Conservation (phyloP, 345 rosid genomes). For the Eucalyptus pauciflora region DNA sequence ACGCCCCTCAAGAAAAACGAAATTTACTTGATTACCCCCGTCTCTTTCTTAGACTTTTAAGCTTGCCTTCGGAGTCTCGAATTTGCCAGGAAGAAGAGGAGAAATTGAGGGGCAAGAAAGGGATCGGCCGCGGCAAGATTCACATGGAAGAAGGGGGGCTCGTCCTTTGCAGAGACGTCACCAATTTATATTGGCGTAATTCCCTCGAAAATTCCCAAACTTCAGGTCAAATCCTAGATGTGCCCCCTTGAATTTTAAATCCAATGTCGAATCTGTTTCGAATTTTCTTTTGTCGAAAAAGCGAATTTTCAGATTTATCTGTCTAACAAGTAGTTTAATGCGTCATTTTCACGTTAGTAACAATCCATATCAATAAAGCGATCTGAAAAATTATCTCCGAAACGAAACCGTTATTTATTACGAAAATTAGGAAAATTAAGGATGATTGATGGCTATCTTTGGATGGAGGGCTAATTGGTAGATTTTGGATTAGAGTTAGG, state of each 20-base stretch:
- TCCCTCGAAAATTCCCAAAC: too few species aligned
- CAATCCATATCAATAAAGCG: not conserved
- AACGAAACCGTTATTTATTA: too few species aligned
- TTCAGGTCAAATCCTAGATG: too few species aligned
- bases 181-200: not conserved
- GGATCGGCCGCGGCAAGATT: not conserved
- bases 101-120: not conserved
- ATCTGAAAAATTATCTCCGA: not conserved
- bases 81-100: not conserved
- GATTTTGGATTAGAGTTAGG: too few species aligned
- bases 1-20: accelerated
- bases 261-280: too few species aligned
- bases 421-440: too few species aligned
- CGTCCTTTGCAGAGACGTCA: not conserved
- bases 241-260: too few species aligned
- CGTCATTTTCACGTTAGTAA: too few species aligned
- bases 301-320: too few species aligned
- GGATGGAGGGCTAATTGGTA: not conserved
- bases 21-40: not conserved
- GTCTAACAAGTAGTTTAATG: accelerated
- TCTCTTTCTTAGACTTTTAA: not conserved
- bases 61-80: not conserved
- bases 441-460: too few species aligned
- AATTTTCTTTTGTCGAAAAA: too few species aligned
- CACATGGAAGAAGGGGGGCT: not conserved